Base-by-base conservation (phyloP, 208 protist genomes). In the Leishmania arabica region DNA sequence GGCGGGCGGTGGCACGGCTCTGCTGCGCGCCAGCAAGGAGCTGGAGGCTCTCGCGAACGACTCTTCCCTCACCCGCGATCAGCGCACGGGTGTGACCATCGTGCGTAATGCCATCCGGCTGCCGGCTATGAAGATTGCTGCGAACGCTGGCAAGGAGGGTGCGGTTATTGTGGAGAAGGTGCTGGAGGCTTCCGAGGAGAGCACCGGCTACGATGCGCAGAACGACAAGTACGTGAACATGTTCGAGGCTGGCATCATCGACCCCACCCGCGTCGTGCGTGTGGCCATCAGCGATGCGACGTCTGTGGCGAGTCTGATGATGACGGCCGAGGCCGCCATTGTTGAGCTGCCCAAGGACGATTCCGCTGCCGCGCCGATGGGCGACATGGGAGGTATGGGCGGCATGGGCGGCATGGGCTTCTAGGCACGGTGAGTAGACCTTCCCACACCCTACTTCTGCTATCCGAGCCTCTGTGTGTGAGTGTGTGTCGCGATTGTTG, bases 191-290 rank as follows among this genome's bases (percentile, higher is more conserved):
- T 54, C 71, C 13, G 91, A 99, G 76, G 73, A 58, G 45, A 78
- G 87, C 64, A 80, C 95, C 54, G 99, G 99, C 88, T 99, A 98
- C 92, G 97, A 99, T 84, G 98, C 98, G 56, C 85, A 87, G 79
- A 98, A 91, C 72, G 91, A 95, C 88, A 80, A 98, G 84, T 99
- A 99, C 90, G 92, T 95, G 83, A 96, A 99, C 93, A 99, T 99
- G 98, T 93, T 99, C 85, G 86, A 99, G 66, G 93, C 95, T 19
- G 99, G 99, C 86, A 99, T 99, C 86, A 99, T 99, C 87, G 99
- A 99, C 92, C 99, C 99, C 76, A 98, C 98, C 71, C 99, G 99
- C 91, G 99, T 99, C n/a, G 99, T 99, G 76, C 91, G 96, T 74
- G 99, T 99, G 27, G 99, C 99, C 27, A 89, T 99, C 45, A 88